Conservation (phyloP, 202 grass and related monocot species). For the Panicum hallii region DNA sequence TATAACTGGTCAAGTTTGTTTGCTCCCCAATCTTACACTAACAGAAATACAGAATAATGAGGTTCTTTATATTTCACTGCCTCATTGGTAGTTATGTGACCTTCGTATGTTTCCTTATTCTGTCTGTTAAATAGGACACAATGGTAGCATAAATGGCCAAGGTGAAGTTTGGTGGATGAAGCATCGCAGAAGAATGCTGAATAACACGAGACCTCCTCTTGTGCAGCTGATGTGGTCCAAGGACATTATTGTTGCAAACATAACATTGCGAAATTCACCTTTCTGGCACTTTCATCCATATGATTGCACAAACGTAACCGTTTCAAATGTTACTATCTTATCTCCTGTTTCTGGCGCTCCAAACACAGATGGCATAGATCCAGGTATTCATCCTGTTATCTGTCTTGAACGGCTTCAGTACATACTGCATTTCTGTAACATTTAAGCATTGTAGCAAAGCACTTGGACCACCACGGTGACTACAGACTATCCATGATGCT, state of each 20-base stretch:
- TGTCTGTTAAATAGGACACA: slow-evolving; percentile 70
- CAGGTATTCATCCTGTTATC: slow-evolving; percentile 64
- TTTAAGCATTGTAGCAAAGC: background rate
- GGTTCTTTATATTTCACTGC: background rate
- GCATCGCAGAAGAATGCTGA: slow-evolving; percentile 78
- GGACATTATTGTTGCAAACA: slow-evolving; percentile 89
- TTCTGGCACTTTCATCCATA: slow-evolving; percentile 97
- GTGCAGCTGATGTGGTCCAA: slow-evolving; percentile 94
- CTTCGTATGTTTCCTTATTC: background rate
- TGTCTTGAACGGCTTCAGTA: slow-evolving; percentile 15
- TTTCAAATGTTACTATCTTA: slow-evolving; percentile 87
- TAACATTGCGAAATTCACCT: slow-evolving; percentile 83
- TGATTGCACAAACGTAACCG: slow-evolving; percentile 90
- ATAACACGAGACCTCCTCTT: slow-evolving; percentile 92
- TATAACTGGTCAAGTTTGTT: slow-evolving; percentile 25
- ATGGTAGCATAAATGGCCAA: slow-evolving; percentile 95
- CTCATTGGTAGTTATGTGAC: slow-evolving; percentile 28
- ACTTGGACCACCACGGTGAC: background rate
- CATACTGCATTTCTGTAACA: background rate
- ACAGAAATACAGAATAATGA: background rate
- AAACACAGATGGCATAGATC: slow-evolving; percentile 98
- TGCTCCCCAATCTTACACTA: slow-evolving; percentile 19
- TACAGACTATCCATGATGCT: slow-evolving; percentile 13
- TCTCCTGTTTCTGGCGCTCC: slow-evolving; percentile 90
- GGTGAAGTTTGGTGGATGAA: slow-evolving; percentile 95